Evolutionary conservation across 495 filamentous ascomycete genomes (phyloP), one percentile per base, ranked within the genome.

Genomic region (Astrocystis sublimbata): DNA sequence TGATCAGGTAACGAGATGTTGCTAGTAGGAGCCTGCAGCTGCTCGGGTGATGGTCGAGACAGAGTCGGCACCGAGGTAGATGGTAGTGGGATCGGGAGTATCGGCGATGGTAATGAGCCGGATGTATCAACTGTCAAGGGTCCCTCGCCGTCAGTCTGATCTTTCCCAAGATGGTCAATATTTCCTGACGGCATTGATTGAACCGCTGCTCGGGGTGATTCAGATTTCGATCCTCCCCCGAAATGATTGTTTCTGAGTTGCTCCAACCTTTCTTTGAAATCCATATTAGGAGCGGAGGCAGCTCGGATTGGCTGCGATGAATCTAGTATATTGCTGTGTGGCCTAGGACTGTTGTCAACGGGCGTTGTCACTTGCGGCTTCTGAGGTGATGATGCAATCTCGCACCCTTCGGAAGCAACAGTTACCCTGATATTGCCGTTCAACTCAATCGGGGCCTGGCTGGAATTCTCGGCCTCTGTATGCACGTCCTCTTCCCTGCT

Each of bases 181-280:
- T 17, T 35, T 5, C 40, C 59, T 40, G 31, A 30, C 10, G 41
- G 59, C 2, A 42, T 13, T 31, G 49, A 50, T 41, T 51, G 23
- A 31, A 36, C 3, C 30, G 64, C 40, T 31, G 24, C 31, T 9
- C n/a, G 19, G 4, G 30, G 10, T 40, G 41, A n/a, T n/a, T n/a
- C n/a, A n/a, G n/a, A n/a, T 5, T 35, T 23, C 28, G 52, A 41
- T 23, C 35, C 51, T 6, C 36, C 19, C 0, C 61, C 21, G n/a
- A 52, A 42, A 23, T 58, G 15, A 6, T 31, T 55, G 30, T 41
- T n/a, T n/a, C n/a, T 62, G 54, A 72, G 68, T 36, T 64, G 50
- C 6, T 15, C 36, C 10, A 77, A 28, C 33, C 60, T 67, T n/a
- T 77, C 75, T 17, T 66, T 63, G 23, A 68, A 43, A 24, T 73